Evolutionary conservation across 352 stramenopile species (phyloP).

Genomic region (Globisporangium spiculum): DNA sequence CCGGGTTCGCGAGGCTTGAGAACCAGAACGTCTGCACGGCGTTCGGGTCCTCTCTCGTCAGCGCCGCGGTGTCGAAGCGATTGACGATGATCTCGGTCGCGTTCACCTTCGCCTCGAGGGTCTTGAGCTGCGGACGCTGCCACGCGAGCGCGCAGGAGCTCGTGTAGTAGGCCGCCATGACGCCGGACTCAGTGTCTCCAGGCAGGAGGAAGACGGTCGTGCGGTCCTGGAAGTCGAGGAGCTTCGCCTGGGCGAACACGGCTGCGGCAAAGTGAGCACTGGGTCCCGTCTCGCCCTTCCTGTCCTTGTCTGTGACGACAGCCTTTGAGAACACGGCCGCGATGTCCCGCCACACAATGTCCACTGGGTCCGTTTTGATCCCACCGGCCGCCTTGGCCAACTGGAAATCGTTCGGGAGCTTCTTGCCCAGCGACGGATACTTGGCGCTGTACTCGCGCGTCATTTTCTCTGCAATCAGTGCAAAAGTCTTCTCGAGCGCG

Average conservation of each 20-base stretch:
- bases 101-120: not conserved
- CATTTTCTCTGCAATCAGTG: not conserved
- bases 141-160: conserved; percentile 2
- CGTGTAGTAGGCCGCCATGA: not conserved
- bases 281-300: not conserved
- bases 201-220: not conserved
- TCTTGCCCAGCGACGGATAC: conserved; percentile 1
- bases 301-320: not conserved
- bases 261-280: conserved; percentile 3
- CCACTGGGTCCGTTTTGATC: not conserved
- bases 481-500: not conserved
- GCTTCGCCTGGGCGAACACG: not conserved
- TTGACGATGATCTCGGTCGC: conserved; percentile 1
- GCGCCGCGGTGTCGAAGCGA: not conserved
- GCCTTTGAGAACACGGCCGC: not conserved
- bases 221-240: conserved; percentile 4
- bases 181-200: not conserved
- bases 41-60: conserved; percentile 1
- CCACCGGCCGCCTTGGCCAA: not conserved
- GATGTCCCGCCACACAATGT: not conserved
- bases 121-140: not conserved
- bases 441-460: not conserved
- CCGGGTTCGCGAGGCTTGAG: not conserved
- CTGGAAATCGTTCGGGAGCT: conserved; percentile 1
- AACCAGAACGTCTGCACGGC: conserved; percentile 4